phyloP scores from a whole-genome alignment of 768 basidiomycete genomes.

The Boletales sp. region DNA sequence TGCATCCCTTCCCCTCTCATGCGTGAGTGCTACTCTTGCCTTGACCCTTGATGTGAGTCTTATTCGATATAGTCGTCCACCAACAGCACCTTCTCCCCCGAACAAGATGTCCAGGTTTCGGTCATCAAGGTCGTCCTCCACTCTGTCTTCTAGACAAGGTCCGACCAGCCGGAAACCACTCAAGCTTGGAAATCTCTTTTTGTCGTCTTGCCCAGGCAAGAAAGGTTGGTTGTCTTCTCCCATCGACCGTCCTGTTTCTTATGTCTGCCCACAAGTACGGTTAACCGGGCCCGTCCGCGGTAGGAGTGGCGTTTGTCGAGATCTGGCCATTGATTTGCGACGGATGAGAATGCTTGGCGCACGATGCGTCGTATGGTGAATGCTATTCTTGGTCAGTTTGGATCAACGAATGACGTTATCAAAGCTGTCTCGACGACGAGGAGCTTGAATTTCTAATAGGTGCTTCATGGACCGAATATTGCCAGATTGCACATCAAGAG shows the following conservation, averaged over 20 bases:
- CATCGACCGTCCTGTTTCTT: background rate
- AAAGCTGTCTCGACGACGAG: conserved; percentile 78
- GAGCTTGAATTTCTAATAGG: conserved; percentile 79
- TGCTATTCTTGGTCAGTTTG: background rate
- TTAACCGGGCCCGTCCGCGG: conserved; percentile 74
- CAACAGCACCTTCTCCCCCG: conserved; percentile 15
- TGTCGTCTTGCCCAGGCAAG: conserved; percentile 95
- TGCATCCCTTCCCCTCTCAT: conserved; percentile 14
- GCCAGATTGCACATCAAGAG: conserved; percentile 50
- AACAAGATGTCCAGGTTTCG: conserved; percentile 14
- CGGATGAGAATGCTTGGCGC: conserved; percentile 74
- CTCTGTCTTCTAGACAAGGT: conserved; percentile 4
- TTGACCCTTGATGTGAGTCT: background rate
- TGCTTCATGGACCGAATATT: conserved; percentile 81
- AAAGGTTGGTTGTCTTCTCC: conserved; percentile 50
- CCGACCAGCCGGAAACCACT: conserved; percentile 19
- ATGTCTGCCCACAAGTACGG: conserved; percentile 45
- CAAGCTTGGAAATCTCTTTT: conserved; percentile 75
- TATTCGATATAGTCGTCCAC: conserved; percentile 13
- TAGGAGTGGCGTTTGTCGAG: conserved; percentile 77
- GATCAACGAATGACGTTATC: background rate
- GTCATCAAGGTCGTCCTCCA: conserved; percentile 4
- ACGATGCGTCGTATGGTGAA: conserved; percentile 77
- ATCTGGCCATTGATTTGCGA: conserved; percentile 69
- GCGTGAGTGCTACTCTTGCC: conserved; percentile 8